These are phyloP conservation scores for Sphagnum magellanicum DNA, from an alignment of 228 moss, liverwort and hornwort species.

Conservation along the genomic window DNA sequence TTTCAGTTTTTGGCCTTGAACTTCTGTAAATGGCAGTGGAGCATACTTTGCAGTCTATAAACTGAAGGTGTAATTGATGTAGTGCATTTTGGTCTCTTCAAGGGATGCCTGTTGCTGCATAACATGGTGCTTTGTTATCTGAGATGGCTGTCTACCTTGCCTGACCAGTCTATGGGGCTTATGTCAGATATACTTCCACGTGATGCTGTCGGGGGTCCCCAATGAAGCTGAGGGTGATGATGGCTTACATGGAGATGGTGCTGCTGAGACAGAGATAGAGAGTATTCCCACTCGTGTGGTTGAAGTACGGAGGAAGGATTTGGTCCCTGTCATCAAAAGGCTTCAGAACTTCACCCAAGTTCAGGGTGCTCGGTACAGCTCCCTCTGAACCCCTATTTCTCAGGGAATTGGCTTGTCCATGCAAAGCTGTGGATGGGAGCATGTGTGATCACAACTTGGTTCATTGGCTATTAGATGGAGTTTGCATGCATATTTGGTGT, in stretches of 20 bases:
- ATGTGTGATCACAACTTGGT: too few species aligned
- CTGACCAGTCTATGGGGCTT: neutral
- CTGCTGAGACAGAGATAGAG: constrained; percentile 78
- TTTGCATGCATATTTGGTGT: too few species aligned
- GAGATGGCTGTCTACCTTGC: neutral
- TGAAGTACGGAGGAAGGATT: constrained; percentile 77
- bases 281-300: constrained; percentile 66
- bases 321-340: constrained; percentile 79
- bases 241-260: constrained; percentile 13
- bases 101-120: neutral
- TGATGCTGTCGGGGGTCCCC: constrained; percentile 36
- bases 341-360: constrained; percentile 65
- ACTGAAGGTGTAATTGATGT: neutral
- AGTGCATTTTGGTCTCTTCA: neutral
- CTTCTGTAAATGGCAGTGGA: too few species aligned
- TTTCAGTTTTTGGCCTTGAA: neutral
- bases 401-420: too few species aligned
- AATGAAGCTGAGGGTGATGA: constrained; percentile 34
- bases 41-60: too few species aligned
- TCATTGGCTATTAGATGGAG: too few species aligned
- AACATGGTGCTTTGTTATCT: neutral
- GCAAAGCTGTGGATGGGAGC: too few species aligned
- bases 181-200: constrained; percentile 70
- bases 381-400: too few species aligned
- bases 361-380: constrained; percentile 58